Percentiles rank a stretch among this genome's conserved stretches.
Conservation (phyloP, 2,329 filamentous ascomycete species). For the Fusarium pseudonygamai region DNA sequence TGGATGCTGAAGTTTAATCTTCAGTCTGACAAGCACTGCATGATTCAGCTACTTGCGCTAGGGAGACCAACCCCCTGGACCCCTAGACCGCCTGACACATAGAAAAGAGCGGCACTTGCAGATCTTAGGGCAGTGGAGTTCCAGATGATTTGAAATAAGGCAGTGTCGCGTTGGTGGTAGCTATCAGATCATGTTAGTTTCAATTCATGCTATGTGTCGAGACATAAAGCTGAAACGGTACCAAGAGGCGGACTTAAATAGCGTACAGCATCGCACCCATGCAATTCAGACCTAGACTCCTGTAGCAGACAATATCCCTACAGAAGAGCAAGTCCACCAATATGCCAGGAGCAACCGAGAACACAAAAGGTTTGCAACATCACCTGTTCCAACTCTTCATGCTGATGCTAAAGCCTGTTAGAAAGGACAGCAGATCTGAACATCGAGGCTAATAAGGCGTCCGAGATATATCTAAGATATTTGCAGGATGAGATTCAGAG, state of each 20-base stretch:
- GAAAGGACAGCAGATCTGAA: fast-evolving
- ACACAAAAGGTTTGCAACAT: not conserved
- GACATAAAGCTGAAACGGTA: not conserved
- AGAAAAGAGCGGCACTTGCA: not conserved
- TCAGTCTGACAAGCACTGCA: not conserved
- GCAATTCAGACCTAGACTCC: fast-evolving
- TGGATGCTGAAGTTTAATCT: no score
- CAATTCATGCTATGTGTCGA: not conserved
- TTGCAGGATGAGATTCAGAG: not conserved
- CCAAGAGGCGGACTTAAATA: fast-evolving
- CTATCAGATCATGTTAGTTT: not conserved
- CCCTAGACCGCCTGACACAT: not conserved
- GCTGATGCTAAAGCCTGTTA: fast-evolving
- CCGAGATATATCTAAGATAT: not conserved
- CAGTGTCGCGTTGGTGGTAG: fast-evolving
- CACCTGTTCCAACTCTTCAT: fast-evolving
- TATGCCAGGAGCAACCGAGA: fast-evolving
- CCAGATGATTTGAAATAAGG: no score
- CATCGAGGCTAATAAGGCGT: not conserved
- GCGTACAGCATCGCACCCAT: fast-evolving
- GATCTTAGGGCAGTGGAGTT: no score
- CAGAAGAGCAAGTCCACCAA: fast-evolving
- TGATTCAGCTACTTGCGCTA: not conserved
- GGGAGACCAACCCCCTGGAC: no score
- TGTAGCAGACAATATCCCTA: fast-evolving